Base-by-base conservation (phyloP, 1,284 basidiomycete genomes). In the Clitocybe nebularis region DNA sequence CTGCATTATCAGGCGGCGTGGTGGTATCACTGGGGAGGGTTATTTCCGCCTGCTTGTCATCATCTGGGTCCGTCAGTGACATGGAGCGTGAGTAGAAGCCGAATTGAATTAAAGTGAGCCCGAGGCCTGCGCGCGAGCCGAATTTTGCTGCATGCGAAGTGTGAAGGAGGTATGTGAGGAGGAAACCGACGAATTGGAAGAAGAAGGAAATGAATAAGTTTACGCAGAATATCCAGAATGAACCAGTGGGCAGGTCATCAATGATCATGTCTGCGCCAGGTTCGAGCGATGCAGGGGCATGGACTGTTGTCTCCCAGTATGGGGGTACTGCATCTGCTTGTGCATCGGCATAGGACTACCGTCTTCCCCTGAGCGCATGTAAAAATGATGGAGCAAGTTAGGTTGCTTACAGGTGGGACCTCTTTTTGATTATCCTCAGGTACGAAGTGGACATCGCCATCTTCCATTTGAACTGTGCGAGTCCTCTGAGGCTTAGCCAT, bases 281-380 rank as follows among this genome's bases (percentile, higher is more conserved):
- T 28, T 76, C 72, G 16, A 72, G 46, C 20, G 70, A 67, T 3
- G 71, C 63, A 0, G 86, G 84, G 0, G 84, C 81, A 45, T 95
- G 88, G 10, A 97, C 82, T 0, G 93, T 94, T 1, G 91, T 97
- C 63, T 99, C 95, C 90, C 93, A 98, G 65, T 99, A 99, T 0
- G 93, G 81, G 0, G 95, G 96, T 0, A 91, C 93, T 0, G 91
- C 79, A 59, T 99, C 95, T 6, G 86, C 81, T 46, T 94, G 85
- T 1, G 95, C 95, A 16, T 84, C 76, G 29, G 83, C 78, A 61
- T 99, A 99, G 0, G 93, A 84, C 80, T 94, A 56, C 4, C 49
- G 44, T 24, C 16, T 2, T 16, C 7, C 11, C 13, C 14, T 26
- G 36, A 40, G 39, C 7, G 7, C 20, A 21, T 13, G 17, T 21